Base-by-base conservation (phyloP, 2,329 filamentous ascomycete genomes). In the Penicillium expansum region DNA sequence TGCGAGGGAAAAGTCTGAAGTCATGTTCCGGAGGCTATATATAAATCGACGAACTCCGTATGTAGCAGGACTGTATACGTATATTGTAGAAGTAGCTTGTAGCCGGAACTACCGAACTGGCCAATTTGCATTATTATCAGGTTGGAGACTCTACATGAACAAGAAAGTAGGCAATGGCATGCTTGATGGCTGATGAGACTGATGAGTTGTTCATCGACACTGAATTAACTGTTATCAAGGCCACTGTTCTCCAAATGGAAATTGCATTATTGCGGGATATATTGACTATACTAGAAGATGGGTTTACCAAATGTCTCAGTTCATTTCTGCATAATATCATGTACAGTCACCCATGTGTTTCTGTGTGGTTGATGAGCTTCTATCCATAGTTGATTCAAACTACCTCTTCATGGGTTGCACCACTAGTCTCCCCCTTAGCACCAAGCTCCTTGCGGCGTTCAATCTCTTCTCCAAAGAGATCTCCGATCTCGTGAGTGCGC, bases 221-320 rank as follows among this genome's bases (percentile, higher is more conserved):
- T 30, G 80, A 83, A 55, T 82, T 81, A 62, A 68, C 73, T 2
- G 78, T 79, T 7, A 81, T 83, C 71, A 82, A 82, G 63, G 80
- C 81, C 38, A 80, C 80, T 4, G 80, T 82, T 1, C 62, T 81
- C 48, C 79, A 82, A 58, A 78, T 72, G 70, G 63, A 79, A 68
- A 74, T 77, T 56, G 79, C 68, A 5, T 82, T 71, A 73, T 85
- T 85, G 71, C 69, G 70, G 6, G 83, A 86, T 60, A 78, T 86
- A 56, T 86, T 8, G 27, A 8, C 27, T 9, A 29, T 29, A 9
- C 27, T 24, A 24, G 5, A 29, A 29, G 6, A 29, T 8, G 8
- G 27, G 6, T 7, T 35, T 6, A 20, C 10, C 11, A 33, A 35
- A 29, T 35, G 9, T 1, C 27, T 52, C 13, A 10, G 9, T 11